Base-by-base conservation (phyloP, 78 protist genomes). In the Dictyostelium capitatum region DNA sequence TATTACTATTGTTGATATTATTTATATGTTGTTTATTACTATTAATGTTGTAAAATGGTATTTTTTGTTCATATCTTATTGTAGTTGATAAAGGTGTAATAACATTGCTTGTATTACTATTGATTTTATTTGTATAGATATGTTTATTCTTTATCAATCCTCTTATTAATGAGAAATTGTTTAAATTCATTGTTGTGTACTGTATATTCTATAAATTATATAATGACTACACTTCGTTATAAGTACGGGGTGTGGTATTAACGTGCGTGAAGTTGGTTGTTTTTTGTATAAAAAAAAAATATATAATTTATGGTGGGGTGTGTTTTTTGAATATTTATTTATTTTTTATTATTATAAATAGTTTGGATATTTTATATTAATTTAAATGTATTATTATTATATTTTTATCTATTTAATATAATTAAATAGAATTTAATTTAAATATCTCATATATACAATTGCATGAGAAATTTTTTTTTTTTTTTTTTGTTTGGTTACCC, bases 81-180 rank as follows among this genome's bases (percentile, higher is more conserved):
- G 20, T 25, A 17, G 43, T 3, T 1, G 43, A 37, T 37, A 70
- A 41, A 0, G 50, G 78, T 28, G 32, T 30, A 41, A 41, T 28
- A n/a, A n/a, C n/a, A 70, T 70, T 32, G 9, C 19, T 25, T 17
- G 25, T 28, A 46, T 0, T 8, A 19, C 32, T 37, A 5, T 19
- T 8, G 10, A 11, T 41, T 41, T 70, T 41, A 41, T 28, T 28
- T 70, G 19, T 41, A 41, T 28, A 37, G 23, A 70, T 28, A 70
- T 70, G 78, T 70, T 70, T 70, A 19, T 41, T 70, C 28, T 70
- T 70, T 70, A 46, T 46, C 4, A 70, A 70, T 17, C 32, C 78
- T 70, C 78, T 70, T 41, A 70, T 37, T 41, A 70, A 70, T 30
- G 78, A 70, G 78, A 70, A 41, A 46, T 70, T 70, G 9, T 70